Conservation (phyloP, 371 early-diverging fungal genomes). For the Rhizopus stolonifer region DNA sequence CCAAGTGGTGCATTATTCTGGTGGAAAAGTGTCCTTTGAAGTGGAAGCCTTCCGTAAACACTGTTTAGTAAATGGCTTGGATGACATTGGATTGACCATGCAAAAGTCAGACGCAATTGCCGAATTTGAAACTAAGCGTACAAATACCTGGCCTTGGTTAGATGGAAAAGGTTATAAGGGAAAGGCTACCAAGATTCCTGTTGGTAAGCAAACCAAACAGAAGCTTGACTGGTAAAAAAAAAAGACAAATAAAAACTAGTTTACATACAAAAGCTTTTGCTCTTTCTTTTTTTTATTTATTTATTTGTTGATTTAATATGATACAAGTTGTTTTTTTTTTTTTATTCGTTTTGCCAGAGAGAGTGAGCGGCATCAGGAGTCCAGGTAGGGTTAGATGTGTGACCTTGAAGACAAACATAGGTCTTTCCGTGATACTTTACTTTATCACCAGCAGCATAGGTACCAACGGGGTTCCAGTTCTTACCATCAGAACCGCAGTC, state of each 20-base stretch:
- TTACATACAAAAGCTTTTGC: constrained; percentile 1
- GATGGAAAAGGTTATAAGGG: constrained; percentile 55
- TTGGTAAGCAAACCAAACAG: constrained; percentile 27
- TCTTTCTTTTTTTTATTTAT: background rate
- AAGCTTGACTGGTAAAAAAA: constrained; percentile 56
- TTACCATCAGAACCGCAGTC: constrained; percentile 14
- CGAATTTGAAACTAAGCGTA: constrained; percentile 55
- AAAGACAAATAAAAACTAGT: too few species aligned
- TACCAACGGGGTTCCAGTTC: constrained; percentile 57
- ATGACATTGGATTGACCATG: constrained; percentile 72
- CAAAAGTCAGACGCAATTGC: constrained; percentile 57
- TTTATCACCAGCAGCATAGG: constrained; percentile 56
- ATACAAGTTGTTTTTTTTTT: background rate
- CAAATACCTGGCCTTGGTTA: constrained; percentile 61
- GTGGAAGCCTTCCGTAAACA: constrained; percentile 62
- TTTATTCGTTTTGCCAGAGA: constrained; percentile 51
- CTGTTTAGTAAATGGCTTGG: constrained; percentile 66
- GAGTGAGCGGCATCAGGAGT: constrained; percentile 51
- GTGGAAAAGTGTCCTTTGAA: constrained; percentile 48
- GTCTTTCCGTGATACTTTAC: constrained; percentile 53
- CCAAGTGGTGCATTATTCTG: constrained; percentile 43
- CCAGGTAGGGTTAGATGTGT: constrained; percentile 61
- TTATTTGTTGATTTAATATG: background rate
- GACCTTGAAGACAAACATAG: constrained; percentile 55
- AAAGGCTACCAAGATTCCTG: constrained; percentile 33